These are phyloP conservation scores for Hanseniaspora jakobsenii DNA, from an alignment of 805 yeast species.

Conservation along the genomic window DNA sequence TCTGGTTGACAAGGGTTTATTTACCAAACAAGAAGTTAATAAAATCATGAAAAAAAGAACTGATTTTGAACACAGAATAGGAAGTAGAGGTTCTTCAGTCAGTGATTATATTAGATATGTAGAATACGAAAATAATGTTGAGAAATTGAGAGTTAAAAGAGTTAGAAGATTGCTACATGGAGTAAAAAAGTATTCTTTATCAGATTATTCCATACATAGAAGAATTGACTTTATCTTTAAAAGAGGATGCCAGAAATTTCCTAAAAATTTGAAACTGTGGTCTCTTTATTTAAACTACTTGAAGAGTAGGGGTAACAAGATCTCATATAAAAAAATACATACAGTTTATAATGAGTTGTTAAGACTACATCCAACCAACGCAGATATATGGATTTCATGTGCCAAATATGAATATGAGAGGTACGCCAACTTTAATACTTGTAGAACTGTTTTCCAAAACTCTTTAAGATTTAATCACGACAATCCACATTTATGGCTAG, in stretches of 20 bases:
- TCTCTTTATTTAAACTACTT: conserved; percentile 57
- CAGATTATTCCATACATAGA: conserved; percentile 79
- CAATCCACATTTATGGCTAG: conserved; percentile 60
- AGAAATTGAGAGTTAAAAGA: conserved; percentile 63
- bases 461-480: conserved; percentile 76
- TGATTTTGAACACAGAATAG: conserved; percentile 83
- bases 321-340: conserved; percentile 60
- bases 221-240: conserved; percentile 73
- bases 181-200: conserved; percentile 50
- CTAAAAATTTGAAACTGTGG: conserved; percentile 72
- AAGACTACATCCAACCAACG: conserved; percentile 80
- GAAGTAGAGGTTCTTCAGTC: conserved; percentile 69
- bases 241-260: conserved; percentile 68
- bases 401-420: conserved; percentile 87
- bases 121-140: conserved; percentile 69
- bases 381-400: conserved; percentile 86
- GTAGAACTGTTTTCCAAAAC: conserved; percentile 73
- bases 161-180: conserved; percentile 46
- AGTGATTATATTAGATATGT: conserved; percentile 68
- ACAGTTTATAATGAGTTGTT: conserved; percentile 65
- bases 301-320: conserved; percentile 38
- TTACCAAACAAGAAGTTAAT: conserved; percentile 69
- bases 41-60: conserved; percentile 85
- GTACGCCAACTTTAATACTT: conserved; percentile 78
- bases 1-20: conserved; percentile 64